Base-by-base conservation (phyloP, 1,284 basidiomycete genomes). In the Papiliotrema nemorosa region DNA sequence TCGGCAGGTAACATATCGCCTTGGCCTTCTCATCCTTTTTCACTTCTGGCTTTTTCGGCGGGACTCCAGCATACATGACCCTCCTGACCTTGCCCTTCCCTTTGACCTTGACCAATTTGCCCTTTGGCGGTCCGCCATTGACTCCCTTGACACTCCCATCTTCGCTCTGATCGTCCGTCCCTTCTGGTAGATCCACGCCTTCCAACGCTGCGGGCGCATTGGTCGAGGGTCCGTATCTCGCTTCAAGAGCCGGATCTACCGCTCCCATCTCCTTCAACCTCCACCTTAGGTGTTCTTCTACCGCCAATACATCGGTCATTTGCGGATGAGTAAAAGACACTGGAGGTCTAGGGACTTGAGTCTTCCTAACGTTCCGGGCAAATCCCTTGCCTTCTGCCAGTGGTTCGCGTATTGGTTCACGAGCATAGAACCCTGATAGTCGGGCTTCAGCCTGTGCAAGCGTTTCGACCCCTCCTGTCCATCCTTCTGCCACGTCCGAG, bases 241-340 rank as follows among this genome's bases (percentile, higher is more conserved):
- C 52, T 56, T 72, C 68, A 2, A 71, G 67, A 13, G 66, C 61
- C 3, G 67, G 63, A 58, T 75, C 73, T 10, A 54, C 53, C 18
- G 69, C 71, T 2, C 72, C 73, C 60, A 75, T 64, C 56, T 75
- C 72, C 43, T 74, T 73, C 42, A 75, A 52, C 13, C 73, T 52
- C 69, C 72, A 74, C 26, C 73, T 60, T 10, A 75, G 52, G 40
- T 75, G 70, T 54, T 75, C 73, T 46, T 75, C 73, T 2, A 75
- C 73, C 0, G 73, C 69, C 16, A 75, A 52, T 14, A 75, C 70
- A 52, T 75, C 73, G 0, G 73, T 70, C 73, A 75, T 73, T 51
- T 75, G 72, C 5, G 73, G 73, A 60, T 74, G 73, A 2, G 67
- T 64, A 49, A 73, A 72, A 18, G 70, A 57, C 7, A 57, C 53